A percentile compares a stretch with the other conserved stretches of the same genome.
Conservation (phyloP, 2,329 filamentous ascomycete genomes). For the Ophiostoma tasmaniense region DNA sequence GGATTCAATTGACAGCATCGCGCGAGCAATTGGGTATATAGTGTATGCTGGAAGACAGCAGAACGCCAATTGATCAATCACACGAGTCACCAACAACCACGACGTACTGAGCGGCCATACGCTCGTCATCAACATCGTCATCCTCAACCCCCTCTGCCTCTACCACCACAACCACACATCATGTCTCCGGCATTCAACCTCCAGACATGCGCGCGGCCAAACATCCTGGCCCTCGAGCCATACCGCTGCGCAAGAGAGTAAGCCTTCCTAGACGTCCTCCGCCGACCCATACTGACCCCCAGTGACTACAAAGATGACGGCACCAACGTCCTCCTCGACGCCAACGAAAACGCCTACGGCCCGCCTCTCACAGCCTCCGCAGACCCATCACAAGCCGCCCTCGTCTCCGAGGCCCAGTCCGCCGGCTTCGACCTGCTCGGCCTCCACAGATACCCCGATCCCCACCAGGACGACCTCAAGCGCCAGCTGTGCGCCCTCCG, state of each 20-base stretch:
- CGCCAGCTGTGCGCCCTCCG: slow-evolving; percentile 77
- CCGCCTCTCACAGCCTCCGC: slow-evolving; percentile 47
- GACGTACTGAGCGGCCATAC: not conserved
- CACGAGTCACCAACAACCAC: not conserved
- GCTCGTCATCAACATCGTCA: too few species aligned
- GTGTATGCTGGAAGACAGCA: not conserved
- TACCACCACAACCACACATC: slow-evolving; percentile 15
- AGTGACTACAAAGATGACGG: slow-evolving; percentile 99
- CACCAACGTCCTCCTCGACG: slow-evolving; percentile 89
- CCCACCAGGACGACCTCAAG: slow-evolving; percentile 84
- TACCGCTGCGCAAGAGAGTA: slow-evolving; percentile 79
- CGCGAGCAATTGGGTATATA: not conserved
- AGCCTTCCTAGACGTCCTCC: slow-evolving; percentile 26
- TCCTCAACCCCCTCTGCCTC: not conserved
- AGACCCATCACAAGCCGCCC: slow-evolving; percentile 48
- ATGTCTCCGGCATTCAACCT: slow-evolving; percentile 60
- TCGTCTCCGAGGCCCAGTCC: slow-evolving; percentile 62
- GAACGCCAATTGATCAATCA: not conserved
- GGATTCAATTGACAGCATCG: not conserved
- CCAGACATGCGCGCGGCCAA: slow-evolving; percentile 64
- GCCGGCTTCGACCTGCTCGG: slow-evolving; percentile 63
- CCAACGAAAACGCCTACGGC: slow-evolving; percentile 95
- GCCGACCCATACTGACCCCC: slow-evolving; percentile 8
- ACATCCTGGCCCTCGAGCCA: slow-evolving; percentile 67
- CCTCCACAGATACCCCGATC: slow-evolving; percentile 91